These are phyloP conservation scores for Aspergillus diversus DNA, from an alignment of 495 filamentous ascomycete species.

Conservation along the genomic window DNA sequence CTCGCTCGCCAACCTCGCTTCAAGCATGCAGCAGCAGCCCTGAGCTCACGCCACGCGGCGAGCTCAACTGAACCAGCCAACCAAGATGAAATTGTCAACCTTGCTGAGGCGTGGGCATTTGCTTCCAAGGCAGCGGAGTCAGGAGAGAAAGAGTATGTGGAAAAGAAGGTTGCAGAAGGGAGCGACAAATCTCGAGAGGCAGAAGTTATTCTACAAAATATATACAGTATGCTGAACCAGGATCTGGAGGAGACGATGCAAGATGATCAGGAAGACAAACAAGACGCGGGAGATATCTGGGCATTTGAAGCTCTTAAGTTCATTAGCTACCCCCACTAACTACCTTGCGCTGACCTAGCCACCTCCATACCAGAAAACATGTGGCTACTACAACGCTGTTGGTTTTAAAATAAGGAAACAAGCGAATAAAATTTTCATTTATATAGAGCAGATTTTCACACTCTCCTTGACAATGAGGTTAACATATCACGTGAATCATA, in stretches of 20 bases:
- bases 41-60: conserved; percentile 29
- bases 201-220: conserved; percentile 33
- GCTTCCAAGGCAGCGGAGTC: conserved; percentile 46
- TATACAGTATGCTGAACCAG: conserved; percentile 43
- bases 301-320: conserved; percentile 30
- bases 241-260: conserved; percentile 33
- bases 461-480: background rate
- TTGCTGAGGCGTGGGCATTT: conserved; percentile 55
- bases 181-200: conserved; percentile 38
- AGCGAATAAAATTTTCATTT: too few relatives aligned
- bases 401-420: too few relatives aligned
- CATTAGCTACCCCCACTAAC: background rate
- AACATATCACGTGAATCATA: background rate
- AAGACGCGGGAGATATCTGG: conserved; percentile 41
- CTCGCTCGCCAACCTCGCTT: conserved; percentile 49
- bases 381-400: too few relatives aligned
- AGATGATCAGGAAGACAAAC: conserved; percentile 21
- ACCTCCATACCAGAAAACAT: too few relatives aligned
- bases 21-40: conserved; percentile 42
- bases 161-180: conserved; percentile 40
- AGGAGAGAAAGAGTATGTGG: conserved; percentile 40
- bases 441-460: background rate
- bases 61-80: conserved; percentile 24
- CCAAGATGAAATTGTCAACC: conserved; percentile 36
- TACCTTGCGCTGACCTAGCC: too few relatives aligned